phyloP scores from a whole-genome alignment of 768 basidiomycete genomes.

The Crepidotus variabilis region DNA sequence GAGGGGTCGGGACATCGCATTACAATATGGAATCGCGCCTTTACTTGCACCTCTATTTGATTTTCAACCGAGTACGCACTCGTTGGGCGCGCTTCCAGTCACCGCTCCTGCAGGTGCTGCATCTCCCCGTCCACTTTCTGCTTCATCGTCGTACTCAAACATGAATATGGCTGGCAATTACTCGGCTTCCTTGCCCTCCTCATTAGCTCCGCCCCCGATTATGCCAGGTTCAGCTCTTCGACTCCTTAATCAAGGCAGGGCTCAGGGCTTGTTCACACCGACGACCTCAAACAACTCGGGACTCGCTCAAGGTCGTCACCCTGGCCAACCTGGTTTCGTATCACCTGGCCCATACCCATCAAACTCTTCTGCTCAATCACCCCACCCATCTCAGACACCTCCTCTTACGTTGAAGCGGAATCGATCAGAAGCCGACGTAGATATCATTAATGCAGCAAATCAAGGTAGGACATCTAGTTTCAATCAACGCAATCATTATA shows the following conservation, averaged over 20 bases:
- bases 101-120: conserved; percentile 41
- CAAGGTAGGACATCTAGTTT: conserved; percentile 13
- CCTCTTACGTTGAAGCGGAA: conserved; percentile 46
- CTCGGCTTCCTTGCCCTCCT: conserved; percentile 40
- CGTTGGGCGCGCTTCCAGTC: conserved; percentile 65
- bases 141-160: conserved; percentile 64
- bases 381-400: conserved; percentile 49
- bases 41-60: conserved; percentile 90
- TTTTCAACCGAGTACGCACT: conserved; percentile 75
- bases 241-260: conserved; percentile 79
- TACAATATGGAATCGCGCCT: conserved; percentile 87
- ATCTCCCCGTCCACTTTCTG: conserved; percentile 63
- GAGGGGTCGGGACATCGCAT: conserved; percentile 87
- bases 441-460: conserved; percentile 22
- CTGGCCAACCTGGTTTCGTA: conserved; percentile 44
- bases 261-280: conserved; percentile 83
- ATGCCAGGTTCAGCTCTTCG: conserved; percentile 86
- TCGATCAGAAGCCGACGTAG: conserved; percentile 56
- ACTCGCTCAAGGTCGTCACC: conserved; percentile 28
- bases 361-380: conserved; percentile 45
- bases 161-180: conserved; percentile 44
- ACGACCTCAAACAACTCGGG: conserved; percentile 63
- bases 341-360: conserved; percentile 50
- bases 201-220: conserved; percentile 76
- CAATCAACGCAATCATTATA: not conserved